phyloP scores from a whole-genome alignment of 2,329 filamentous ascomycete species.

The Trichoderma simmonsii region DNA sequence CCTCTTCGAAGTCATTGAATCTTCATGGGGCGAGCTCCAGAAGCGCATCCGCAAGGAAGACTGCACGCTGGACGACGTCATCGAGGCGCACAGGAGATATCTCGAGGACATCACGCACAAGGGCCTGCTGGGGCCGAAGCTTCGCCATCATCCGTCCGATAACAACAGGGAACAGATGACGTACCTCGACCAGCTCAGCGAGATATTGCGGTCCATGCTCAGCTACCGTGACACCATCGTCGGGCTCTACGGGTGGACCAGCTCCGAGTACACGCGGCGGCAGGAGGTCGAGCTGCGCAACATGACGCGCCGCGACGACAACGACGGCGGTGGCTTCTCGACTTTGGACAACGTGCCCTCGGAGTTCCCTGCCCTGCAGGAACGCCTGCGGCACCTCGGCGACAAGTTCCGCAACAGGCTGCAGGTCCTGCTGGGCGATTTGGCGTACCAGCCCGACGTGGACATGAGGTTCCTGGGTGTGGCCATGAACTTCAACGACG shows the following conservation, averaged over 20 bases:
- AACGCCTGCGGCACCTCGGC: constrained; percentile 69
- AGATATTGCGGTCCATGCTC: constrained; percentile 91
- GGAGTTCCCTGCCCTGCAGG: constrained; percentile 70
- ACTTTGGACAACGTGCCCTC: constrained; percentile 56
- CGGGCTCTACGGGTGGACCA: constrained; percentile 88
- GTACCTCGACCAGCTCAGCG: constrained; percentile 87
- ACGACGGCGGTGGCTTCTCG: constrained; percentile 27
- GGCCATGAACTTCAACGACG: constrained; percentile 99
- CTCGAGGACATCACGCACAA: constrained; percentile 95
- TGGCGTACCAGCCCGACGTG: constrained; percentile 89
- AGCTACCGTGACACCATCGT: constrained; percentile 91
- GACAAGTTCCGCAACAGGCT: constrained; percentile 74
- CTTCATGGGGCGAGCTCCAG: constrained; percentile 89
- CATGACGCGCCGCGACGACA: constrained; percentile 49
- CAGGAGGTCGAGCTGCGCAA: constrained; percentile 78
- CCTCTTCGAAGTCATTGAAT: constrained; percentile 96
- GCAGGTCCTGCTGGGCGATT: constrained; percentile 79
- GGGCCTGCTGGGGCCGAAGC: constrained; percentile 77
- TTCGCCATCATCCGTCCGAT: constrained; percentile 42
- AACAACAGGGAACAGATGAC: constrained; percentile 67
- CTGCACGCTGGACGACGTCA: constrained; percentile 91
- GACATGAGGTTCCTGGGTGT: constrained; percentile 95
- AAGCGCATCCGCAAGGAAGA: constrained; percentile 77
- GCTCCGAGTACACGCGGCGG: constrained; percentile 88
- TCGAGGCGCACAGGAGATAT: constrained; percentile 85